Conservation (phyloP, 148 eudicot species). For the Persicaria tinctoria region DNA sequence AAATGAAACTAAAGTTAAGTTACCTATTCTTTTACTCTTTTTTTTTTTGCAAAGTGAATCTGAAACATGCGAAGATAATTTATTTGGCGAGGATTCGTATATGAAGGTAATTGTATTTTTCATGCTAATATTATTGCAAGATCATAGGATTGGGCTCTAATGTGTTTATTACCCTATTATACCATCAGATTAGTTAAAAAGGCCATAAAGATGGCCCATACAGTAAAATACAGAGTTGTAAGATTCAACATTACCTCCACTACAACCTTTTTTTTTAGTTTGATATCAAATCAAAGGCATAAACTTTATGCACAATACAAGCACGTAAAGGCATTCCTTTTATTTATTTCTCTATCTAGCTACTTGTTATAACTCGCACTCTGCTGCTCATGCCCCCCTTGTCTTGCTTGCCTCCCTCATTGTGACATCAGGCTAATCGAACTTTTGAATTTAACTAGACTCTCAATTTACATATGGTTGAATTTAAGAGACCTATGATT, state of each 20-base stretch:
- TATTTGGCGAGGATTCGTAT: slow-evolving; percentile 30
- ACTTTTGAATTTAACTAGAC: no score
- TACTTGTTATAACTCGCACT: no score
- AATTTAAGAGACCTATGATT: no score
- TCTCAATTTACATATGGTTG: no score
- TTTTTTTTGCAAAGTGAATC: slow-evolving; percentile 53
- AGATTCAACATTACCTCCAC: background rate
- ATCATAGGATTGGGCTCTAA: background rate
- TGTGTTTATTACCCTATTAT: background rate
- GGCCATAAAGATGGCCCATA: background rate
- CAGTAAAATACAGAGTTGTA: background rate
- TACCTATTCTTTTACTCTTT: background rate
- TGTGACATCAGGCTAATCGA: no score
- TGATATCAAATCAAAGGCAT: background rate
- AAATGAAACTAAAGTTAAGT: background rate
- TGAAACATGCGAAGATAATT: slow-evolving; percentile 65
- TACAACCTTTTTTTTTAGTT: background rate
- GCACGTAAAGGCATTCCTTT: background rate
- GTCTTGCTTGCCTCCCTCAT: no score
- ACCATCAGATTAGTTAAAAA: background rate
- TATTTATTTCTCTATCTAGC: no score
- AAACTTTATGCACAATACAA: background rate
- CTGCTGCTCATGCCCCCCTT: no score
- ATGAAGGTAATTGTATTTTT: slow-evolving; percentile 42
- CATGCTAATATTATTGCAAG: background rate